phyloP scores from a whole-genome alignment of 139 green algal species.

The Coelastrella sp. region DNA sequence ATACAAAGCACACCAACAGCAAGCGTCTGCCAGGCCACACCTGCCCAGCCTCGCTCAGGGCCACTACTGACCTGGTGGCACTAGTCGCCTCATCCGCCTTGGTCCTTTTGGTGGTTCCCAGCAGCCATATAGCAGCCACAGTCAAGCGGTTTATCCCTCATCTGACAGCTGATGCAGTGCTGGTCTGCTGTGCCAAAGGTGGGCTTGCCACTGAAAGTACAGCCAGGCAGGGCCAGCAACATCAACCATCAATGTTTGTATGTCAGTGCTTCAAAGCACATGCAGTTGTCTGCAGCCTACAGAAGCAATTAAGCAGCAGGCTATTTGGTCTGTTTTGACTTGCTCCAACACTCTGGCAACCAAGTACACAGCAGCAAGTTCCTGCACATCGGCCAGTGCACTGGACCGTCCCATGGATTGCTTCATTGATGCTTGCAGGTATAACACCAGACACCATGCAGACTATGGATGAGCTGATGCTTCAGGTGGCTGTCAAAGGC shows the following conservation, averaged over 20 bases:
- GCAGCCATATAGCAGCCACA: constrained; percentile 8
- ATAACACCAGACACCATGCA: constrained; percentile 31
- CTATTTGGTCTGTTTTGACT: too few species aligned
- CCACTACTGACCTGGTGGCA: constrained; percentile 7
- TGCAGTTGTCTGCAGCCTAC: too few species aligned
- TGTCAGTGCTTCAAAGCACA: too few species aligned
- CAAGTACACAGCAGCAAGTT: too few species aligned
- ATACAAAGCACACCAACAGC: constrained; percentile 36
- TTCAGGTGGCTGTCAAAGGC: background rate
- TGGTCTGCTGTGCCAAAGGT: constrained; percentile 41
- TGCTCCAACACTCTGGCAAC: too few species aligned
- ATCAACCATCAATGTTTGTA: too few species aligned
- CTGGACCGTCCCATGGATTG: too few species aligned
- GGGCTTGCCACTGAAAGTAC: background rate
- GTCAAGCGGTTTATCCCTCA: background rate
- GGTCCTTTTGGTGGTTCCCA: constrained; percentile 30
- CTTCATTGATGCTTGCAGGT: background rate
- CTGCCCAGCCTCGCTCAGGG: background rate
- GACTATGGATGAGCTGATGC: constrained; percentile 30
- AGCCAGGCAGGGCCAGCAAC: too few species aligned
- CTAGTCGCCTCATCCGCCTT: background rate
- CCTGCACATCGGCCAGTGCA: too few species aligned
- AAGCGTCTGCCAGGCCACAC: constrained; percentile 2
- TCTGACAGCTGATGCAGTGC: background rate
- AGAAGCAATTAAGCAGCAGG: too few species aligned